Evolutionary conservation across 2,329 filamentous ascomycete species (phyloP).

Genomic region (Colletotrichum higginsianum): DNA sequence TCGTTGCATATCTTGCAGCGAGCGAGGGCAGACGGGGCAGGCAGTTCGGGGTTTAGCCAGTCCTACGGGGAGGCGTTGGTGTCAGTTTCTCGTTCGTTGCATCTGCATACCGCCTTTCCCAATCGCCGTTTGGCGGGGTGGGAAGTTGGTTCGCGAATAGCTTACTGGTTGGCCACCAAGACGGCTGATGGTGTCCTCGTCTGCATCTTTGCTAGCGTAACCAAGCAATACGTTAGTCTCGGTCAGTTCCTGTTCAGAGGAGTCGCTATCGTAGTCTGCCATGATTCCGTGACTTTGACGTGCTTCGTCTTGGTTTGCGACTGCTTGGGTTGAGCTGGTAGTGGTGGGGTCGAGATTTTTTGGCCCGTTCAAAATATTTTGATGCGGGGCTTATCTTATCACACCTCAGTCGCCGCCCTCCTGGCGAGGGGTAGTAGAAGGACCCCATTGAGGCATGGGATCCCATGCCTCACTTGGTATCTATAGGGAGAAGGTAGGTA

Average conservation of each 20-base stretch:
- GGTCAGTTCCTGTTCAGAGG: conserved; percentile 77
- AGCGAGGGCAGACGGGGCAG: conserved; percentile 83
- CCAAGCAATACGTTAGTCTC: conserved; percentile 92
- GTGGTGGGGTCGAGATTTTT: conserved; percentile 60
- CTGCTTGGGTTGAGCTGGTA: conserved; percentile 20
- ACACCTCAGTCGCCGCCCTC: neutral
- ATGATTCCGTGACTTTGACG: conserved; percentile 58
- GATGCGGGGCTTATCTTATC: conserved; percentile 51
- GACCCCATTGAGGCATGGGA: too few relatives aligned
- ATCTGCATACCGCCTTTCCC: conserved; percentile 11
- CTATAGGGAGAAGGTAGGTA: too few relatives aligned
- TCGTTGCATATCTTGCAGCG: conserved; percentile 91
- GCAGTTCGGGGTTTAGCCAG: conserved; percentile 82
- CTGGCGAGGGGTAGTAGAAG: conserved; percentile 26
- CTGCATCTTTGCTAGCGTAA: conserved; percentile 85
- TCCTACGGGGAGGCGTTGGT: conserved; percentile 66
- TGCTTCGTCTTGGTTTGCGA: neutral
- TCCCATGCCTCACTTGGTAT: neutral
- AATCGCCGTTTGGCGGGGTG: conserved; percentile 14
- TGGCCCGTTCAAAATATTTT: conserved; percentile 46
- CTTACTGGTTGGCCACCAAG: conserved; percentile 89
- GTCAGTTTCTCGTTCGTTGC: conserved; percentile 20
- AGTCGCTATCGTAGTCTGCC: conserved; percentile 85
- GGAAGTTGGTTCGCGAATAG: conserved; percentile 40
- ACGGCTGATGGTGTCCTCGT: conserved; percentile 88